These are phyloP conservation scores for Calonectria ilicicola DNA, from an alignment of 2,329 filamentous ascomycete genomes.

Conservation along the genomic window DNA sequence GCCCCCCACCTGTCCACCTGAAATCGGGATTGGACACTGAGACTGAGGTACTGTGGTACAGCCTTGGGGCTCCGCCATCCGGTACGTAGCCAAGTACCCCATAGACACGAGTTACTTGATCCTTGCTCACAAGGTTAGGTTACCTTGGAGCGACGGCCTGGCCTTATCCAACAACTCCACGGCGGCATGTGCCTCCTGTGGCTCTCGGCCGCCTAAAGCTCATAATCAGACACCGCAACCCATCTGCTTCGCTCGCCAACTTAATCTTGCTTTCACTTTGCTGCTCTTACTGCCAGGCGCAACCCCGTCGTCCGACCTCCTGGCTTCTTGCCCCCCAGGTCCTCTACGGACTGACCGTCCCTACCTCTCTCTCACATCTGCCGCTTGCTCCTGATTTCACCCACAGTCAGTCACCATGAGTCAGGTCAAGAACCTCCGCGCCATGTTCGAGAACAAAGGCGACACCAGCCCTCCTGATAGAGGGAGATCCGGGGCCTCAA, in stretches of 20 bases:
- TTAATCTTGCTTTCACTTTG: conserved; percentile 12
- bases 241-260: conserved; percentile 5
- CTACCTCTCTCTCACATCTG: conserved; percentile 40
- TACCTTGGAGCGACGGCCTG: conserved; percentile 15
- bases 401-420: conserved; percentile 66
- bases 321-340: conserved; percentile 20
- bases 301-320: conserved; percentile 1
- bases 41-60: conserved; percentile 1
- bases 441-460: conserved; percentile 83
- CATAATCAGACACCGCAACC: conserved; percentile 25
- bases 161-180: conserved; percentile 29
- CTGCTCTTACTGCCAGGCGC: conserved; percentile 9
- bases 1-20: conserved; percentile 28
- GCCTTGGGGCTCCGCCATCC: not conserved
- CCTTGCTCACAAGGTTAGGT: conserved; percentile 20
- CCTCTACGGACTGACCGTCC: conserved; percentile 31
- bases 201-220: conserved; percentile 24
- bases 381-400: conserved; percentile 29
- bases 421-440: conserved; percentile 79
- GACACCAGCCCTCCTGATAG: conserved; percentile 74
- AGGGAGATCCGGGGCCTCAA: conserved; percentile 71
- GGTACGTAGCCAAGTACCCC: conserved; percentile 13
- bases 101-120: conserved; percentile 10
- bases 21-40: conserved; percentile 20
- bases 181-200: conserved; percentile 28